A percentile compares a stretch with the other conserved stretches of the same genome.
phyloP scores from a whole-genome alignment of 805 yeast species.

The Ogataea thermomethanolica region DNA sequence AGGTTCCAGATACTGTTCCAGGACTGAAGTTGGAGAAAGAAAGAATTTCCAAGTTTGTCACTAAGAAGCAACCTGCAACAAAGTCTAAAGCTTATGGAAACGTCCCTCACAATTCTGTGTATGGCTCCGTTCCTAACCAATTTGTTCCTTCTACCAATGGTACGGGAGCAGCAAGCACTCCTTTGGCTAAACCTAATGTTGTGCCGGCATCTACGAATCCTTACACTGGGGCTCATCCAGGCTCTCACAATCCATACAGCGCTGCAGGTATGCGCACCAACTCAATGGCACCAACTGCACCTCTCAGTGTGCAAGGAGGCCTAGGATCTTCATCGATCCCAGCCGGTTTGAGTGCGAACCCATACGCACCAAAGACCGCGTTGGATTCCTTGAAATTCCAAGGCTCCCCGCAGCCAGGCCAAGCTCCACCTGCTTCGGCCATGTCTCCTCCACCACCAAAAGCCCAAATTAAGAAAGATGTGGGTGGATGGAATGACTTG shows the following conservation, averaged over 20 bases:
- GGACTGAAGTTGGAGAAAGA: slow-evolving; percentile 72
- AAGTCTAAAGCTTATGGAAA: slow-evolving; percentile 9
- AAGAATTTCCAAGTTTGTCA: slow-evolving; percentile 67
- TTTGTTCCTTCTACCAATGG: slow-evolving; percentile 16
- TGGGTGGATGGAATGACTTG: slow-evolving; percentile 72
- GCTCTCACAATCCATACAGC: slow-evolving; percentile 19
- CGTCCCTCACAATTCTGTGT: background rate
- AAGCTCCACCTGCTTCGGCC: slow-evolving; percentile 7
- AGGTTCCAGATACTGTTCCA: slow-evolving; percentile 71
- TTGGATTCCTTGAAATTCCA: slow-evolving; percentile 31
- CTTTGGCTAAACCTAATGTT: background rate
- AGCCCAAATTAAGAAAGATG: slow-evolving; percentile 39
- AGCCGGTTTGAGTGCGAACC: slow-evolving; percentile 20
- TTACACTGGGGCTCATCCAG: background rate
- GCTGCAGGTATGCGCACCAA: slow-evolving; percentile 3
- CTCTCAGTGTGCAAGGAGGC: slow-evolving; percentile 2
- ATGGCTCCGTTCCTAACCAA: background rate
- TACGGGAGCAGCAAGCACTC: background rate
- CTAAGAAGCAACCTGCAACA: slow-evolving; percentile 4
- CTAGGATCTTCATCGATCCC: slow-evolving; percentile 1
- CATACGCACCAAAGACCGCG: slow-evolving; percentile 36
- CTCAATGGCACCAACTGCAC: slow-evolving; percentile 17
- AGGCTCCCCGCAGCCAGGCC: slow-evolving; percentile 17
- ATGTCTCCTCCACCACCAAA: slow-evolving; percentile 27
- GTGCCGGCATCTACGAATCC: slow-evolving; percentile 10